These are phyloP conservation scores for Yamadazyma songkhlaensis DNA, from an alignment of 1,139 yeast species.

Conservation along the genomic window DNA sequence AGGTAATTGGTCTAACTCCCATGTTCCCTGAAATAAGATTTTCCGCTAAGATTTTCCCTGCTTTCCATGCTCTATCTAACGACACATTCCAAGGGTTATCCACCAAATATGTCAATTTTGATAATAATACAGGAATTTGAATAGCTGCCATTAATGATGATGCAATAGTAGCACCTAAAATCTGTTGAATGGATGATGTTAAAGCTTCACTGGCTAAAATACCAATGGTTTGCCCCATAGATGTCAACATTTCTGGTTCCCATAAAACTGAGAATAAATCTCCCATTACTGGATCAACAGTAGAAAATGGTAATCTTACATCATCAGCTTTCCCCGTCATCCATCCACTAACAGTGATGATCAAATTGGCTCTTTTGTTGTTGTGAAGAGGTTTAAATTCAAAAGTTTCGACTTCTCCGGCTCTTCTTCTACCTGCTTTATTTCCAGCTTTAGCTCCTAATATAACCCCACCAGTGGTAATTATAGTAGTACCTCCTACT, in stretches of 20 bases:
- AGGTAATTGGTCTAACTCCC: slow-evolving; percentile 89
- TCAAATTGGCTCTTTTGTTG: slow-evolving; percentile 81
- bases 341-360: slow-evolving; percentile 97
- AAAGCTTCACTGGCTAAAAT: slow-evolving; percentile 93
- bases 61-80: slow-evolving; percentile 94
- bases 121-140: slow-evolving; percentile 87
- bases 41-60: slow-evolving; percentile 90
- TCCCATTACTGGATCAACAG: slow-evolving; percentile 97
- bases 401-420: slow-evolving; percentile 91
- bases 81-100: slow-evolving; percentile 99
- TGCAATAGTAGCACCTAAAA: slow-evolving; percentile 86
- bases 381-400: slow-evolving; percentile 92
- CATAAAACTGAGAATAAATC: slow-evolving; percentile 87
- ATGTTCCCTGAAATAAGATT: slow-evolving; percentile 81
- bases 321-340: slow-evolving; percentile 95
- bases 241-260: slow-evolving; percentile 98
- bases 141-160: slow-evolving; percentile 96
- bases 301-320: slow-evolving; percentile 92
- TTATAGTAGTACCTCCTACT: slow-evolving; percentile 93
- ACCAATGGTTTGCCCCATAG: slow-evolving; percentile 93
- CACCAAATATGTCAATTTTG: slow-evolving; percentile 82
- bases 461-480: slow-evolving; percentile 88
- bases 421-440: slow-evolving; percentile 79
- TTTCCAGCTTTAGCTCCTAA: slow-evolving; percentile 90
- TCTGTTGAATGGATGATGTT: slow-evolving; percentile 90